A percentile compares a stretch with the other conserved stretches of the same genome.
Conservation (phyloP, 2,329 filamentous ascomycete genomes). For the Penicillium brevicompactum region DNA sequence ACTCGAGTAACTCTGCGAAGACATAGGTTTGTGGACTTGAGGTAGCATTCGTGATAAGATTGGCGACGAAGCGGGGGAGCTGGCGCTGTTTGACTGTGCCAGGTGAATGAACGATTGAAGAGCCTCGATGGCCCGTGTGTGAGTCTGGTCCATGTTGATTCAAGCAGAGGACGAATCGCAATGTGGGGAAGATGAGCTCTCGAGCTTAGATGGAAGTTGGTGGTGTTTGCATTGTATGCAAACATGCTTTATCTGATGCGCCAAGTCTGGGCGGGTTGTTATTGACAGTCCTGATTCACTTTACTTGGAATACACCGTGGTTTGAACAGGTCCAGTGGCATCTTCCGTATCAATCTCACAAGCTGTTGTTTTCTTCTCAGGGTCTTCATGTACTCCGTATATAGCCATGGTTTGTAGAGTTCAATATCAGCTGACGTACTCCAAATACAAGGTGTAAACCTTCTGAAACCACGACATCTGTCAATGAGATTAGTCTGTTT, state of each 20-base stretch:
- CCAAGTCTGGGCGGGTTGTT: not conserved
- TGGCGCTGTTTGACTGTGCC: constrained; percentile 71
- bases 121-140: constrained; percentile 59
- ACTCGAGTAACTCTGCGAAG: constrained; percentile 89
- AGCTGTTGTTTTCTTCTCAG: too few species aligned
- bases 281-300: not conserved
- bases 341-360: too few species aligned
- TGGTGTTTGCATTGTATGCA: constrained; percentile 25
- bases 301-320: not conserved
- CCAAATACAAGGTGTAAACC: not conserved
- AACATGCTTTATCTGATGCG: constrained; percentile 21
- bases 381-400: not conserved
- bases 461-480: constrained; percentile 7
- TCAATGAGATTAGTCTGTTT: constrained; percentile 10
- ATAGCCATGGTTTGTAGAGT: too few species aligned
- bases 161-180: not conserved
- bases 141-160: constrained; percentile 48
- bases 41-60: constrained; percentile 84
- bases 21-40: constrained; percentile 88
- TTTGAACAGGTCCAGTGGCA: not conserved
- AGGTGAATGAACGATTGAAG: constrained; percentile 86
- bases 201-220: not conserved
- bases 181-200: not conserved
- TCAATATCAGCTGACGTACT: not conserved
- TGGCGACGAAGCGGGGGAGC: constrained; percentile 79